A percentile compares a stretch with the other conserved stretches of the same genome.
Evolutionary conservation across 306 rosid species (phyloP).

Genomic region (Crataegus laevigata): DNA sequence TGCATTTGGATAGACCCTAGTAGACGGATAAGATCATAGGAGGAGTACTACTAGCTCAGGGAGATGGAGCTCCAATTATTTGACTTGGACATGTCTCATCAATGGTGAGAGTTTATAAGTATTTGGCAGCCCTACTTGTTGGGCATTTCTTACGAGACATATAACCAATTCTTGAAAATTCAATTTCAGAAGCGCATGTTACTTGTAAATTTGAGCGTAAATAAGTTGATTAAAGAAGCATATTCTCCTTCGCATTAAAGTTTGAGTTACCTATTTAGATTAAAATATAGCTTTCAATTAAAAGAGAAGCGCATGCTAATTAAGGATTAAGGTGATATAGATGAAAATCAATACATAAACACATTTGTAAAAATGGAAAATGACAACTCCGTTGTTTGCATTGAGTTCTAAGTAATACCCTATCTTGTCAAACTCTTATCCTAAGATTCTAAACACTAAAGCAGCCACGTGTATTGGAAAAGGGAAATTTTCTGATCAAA

Average conservation of each 20-base stretch:
- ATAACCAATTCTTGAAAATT: background rate
- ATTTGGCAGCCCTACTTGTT: background rate
- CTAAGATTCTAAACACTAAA: slow-evolving; percentile 19
- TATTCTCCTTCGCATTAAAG: too few species aligned
- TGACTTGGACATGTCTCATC: slow-evolving; percentile 25
- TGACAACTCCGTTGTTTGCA: slow-evolving; percentile 15
- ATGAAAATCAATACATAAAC: slow-evolving; percentile 2
- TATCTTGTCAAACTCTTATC: slow-evolving; percentile 16
- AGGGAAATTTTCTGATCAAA: slow-evolving; percentile 22
- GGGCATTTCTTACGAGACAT: slow-evolving; percentile 1
- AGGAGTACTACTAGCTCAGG: background rate
- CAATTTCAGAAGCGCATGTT: background rate
- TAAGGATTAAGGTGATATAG: slow-evolving; percentile 1
- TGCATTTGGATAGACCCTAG: background rate
- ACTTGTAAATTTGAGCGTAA: background rate
- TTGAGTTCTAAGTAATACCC: slow-evolving; percentile 29
- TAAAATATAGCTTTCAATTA: too few species aligned
- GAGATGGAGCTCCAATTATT: slow-evolving; percentile 20
- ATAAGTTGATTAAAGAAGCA: too few species aligned
- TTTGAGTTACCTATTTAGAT: too few species aligned
- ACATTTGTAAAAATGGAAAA: background rate
- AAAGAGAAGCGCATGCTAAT: background rate
- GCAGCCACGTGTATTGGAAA: slow-evolving; percentile 18
- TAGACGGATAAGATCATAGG: slow-evolving; percentile 13
- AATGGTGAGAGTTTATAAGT: background rate